Conservation (phyloP, 345 rosid species). For the Xanthoceras sorbifolium region DNA sequence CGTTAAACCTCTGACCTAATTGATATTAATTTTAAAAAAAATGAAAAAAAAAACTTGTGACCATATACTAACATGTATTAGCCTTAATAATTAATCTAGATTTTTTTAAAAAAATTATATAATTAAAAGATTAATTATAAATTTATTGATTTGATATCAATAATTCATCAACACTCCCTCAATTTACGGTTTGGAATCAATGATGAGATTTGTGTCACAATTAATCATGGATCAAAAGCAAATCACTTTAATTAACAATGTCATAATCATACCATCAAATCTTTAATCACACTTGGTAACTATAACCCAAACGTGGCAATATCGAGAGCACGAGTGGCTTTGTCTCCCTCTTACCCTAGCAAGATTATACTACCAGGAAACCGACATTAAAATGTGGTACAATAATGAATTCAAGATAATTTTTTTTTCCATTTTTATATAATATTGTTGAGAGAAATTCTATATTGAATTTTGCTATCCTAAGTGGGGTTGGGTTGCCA, state of each 20-base stretch:
- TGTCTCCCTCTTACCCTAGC: slow-evolving; percentile 49
- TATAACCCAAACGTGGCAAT: slow-evolving; percentile 28
- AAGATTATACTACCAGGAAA: slow-evolving; percentile 23
- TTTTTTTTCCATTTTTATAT: neutral
- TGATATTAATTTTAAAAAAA: too few species aligned
- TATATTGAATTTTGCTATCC: neutral
- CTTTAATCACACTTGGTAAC: slow-evolving; percentile 1
- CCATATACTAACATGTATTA: too few species aligned
- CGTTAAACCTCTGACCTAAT: too few species aligned
- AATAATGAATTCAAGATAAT: neutral
- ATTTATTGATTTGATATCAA: too few species aligned
- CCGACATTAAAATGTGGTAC: slow-evolving; percentile 20
- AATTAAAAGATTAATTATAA: too few species aligned
- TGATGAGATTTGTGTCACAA: neutral
- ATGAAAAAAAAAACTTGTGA: too few species aligned
- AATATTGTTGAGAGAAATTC: neutral
- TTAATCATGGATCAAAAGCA: neutral
- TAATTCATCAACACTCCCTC: too few species aligned
- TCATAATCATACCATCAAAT: neutral
- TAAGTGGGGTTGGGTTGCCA: neutral
- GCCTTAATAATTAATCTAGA: too few species aligned
- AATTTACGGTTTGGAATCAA: too few species aligned
- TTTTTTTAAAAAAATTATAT: too few species aligned
- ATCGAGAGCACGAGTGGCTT: slow-evolving; percentile 38
- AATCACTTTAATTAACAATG: neutral